These are phyloP conservation scores for Pelargonium cotyledonis DNA, from an alignment of 441 rosid genomes.

Conservation along the genomic window DNA sequence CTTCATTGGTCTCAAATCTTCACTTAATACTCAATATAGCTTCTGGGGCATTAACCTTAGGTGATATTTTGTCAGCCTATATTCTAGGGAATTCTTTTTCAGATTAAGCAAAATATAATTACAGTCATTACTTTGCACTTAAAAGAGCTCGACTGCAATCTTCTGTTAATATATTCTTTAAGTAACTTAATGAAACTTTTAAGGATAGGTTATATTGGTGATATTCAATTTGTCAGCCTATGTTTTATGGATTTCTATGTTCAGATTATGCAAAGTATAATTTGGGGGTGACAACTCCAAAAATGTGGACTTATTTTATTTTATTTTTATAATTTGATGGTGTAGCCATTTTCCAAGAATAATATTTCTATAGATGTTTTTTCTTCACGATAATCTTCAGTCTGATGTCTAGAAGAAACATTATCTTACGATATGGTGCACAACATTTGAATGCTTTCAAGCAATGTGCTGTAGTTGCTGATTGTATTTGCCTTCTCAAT, in stretches of 20 bases:
- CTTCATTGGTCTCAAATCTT: neutral
- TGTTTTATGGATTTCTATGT: neutral
- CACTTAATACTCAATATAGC: neutral
- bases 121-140: neutral
- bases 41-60: neutral
- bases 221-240: neutral
- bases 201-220: neutral
- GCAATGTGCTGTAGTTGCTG: neutral
- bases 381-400: too few species aligned
- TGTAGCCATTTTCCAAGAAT: neutral
- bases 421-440: neutral
- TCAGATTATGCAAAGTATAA: neutral
- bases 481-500: neutral
- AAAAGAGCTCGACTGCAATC: neutral
- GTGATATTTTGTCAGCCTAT: neutral
- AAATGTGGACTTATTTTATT: too few species aligned
- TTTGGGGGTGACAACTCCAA: neutral
- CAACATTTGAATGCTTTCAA: neutral
- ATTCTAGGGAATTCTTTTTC: neutral
- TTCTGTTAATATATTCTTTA: neutral
- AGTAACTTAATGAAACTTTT: neutral
- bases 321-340: neutral
- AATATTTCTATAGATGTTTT: neutral
- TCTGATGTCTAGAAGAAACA: neutral
- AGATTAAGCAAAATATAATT: neutral